Percentiles rank a stretch among this genome's conserved stretches.
Evolutionary conservation across 345 rosid species (phyloP).

Genomic region (Salix caprea): DNA sequence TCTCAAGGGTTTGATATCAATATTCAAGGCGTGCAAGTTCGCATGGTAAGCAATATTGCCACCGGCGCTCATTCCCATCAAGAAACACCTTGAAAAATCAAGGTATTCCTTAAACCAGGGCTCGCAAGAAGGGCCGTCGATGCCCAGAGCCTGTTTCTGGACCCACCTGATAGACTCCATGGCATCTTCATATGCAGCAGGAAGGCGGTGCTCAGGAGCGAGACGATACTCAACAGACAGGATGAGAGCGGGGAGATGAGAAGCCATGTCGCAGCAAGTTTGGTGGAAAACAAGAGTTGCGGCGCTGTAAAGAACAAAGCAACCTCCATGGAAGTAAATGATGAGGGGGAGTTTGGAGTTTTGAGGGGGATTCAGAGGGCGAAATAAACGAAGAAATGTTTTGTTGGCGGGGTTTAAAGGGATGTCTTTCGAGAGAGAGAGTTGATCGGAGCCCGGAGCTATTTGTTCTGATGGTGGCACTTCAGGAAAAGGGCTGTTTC

Average conservation of each 20-base stretch:
- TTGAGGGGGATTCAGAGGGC: constrained; percentile 37
- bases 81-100: constrained; percentile 53
- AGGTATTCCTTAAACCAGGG: constrained; percentile 57
- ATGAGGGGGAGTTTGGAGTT: constrained; percentile 49
- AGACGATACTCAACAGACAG: constrained; percentile 84
- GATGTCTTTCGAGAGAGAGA: constrained; percentile 48
- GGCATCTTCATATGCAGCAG: constrained; percentile 87
- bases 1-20: constrained; percentile 43
- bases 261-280: constrained; percentile 43
- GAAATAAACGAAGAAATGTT: constrained; percentile 62
- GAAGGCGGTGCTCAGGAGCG: constrained; percentile 87
- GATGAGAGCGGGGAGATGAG: constrained; percentile 44
- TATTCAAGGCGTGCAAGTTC: constrained; percentile 40
- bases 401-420: constrained; percentile 45
- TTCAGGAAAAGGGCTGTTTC: constrained; percentile 38
- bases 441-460: constrained; percentile 12
- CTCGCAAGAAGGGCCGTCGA: constrained; percentile 34
- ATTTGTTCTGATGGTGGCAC: constrained; percentile 27
- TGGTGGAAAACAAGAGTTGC: constrained; percentile 47
- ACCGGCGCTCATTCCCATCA: constrained; percentile 72
- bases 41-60: constrained; percentile 70
- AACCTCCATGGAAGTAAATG: constrained; percentile 73
- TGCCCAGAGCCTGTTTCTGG: constrained; percentile 44
- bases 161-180: constrained; percentile 65
- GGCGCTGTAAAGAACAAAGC: constrained; percentile 52